Evolutionary conservation across 495 filamentous ascomycete species (phyloP).

Genomic region (Clavariopsis aquatica): DNA sequence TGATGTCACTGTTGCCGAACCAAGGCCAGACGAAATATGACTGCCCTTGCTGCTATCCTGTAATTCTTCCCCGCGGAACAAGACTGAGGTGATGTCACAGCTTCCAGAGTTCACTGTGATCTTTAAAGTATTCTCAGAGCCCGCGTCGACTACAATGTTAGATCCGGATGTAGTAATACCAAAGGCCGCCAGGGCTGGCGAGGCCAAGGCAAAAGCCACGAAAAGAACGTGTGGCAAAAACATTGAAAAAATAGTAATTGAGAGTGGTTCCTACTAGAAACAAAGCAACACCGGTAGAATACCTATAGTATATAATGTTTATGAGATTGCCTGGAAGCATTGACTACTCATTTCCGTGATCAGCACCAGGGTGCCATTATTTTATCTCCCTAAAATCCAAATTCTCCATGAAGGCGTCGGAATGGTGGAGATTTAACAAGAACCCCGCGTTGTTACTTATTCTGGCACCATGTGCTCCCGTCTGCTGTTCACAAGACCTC

Average conservation of each 20-base stretch:
- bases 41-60: constrained; percentile 56
- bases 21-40: constrained; percentile 64
- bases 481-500: neutral
- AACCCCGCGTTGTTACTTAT: neutral
- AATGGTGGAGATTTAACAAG: neutral
- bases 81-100: constrained; percentile 66
- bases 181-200: constrained; percentile 26
- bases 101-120: constrained; percentile 59
- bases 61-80: constrained; percentile 58
- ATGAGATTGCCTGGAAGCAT: neutral
- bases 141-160: constrained; percentile 56
- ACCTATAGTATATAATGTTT: neutral
- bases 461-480: neutral
- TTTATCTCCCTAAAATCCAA: neutral
- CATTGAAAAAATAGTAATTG: constrained; percentile 11
- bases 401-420: neutral
- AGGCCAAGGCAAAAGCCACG: constrained; percentile 26
- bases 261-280: neutral
- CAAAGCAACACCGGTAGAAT: neutral
- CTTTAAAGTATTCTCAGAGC: constrained; percentile 55
- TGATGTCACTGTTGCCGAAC: constrained; percentile 58
- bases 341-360: constrained; percentile 20
- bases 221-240: constrained; percentile 18
- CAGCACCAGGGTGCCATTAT: neutral
- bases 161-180: constrained; percentile 17